Evolutionary conservation across 176 grass and related monocot species (phyloP).

Genomic region (Hordeum vulgare): DNA sequence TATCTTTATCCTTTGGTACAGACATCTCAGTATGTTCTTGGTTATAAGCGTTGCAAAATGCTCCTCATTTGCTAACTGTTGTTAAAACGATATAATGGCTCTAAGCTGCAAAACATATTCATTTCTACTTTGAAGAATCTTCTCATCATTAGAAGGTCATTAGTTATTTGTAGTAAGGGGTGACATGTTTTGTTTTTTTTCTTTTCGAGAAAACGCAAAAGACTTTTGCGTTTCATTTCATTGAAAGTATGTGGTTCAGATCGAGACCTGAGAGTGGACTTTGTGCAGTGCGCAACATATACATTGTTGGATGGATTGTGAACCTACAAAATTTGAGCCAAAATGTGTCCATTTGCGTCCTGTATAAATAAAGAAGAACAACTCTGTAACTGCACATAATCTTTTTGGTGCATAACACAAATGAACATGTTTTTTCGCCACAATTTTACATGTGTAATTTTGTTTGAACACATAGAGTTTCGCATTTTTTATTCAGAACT

Average conservation of each 20-base stretch:
- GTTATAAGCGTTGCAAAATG: neutral
- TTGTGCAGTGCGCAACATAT: neutral
- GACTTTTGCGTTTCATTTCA: no score
- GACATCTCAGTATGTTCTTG: slow-evolving; percentile 13
- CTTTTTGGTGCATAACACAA: neutral
- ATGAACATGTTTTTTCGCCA: neutral
- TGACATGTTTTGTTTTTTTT: neutral
- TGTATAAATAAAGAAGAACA: neutral
- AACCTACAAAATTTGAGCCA: neutral
- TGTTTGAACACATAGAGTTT: neutral
- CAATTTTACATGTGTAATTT: neutral
- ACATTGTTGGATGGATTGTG: neutral
- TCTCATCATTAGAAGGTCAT: neutral
- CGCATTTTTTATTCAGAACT: neutral
- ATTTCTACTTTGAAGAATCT: neutral
- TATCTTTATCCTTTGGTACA: neutral
- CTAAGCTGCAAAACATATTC: neutral
- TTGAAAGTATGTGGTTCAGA: neutral
- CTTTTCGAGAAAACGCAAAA: no score
- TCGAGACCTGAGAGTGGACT: neutral
- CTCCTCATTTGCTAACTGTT: neutral
- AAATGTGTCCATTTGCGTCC: neutral
- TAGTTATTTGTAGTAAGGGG: slow-evolving; percentile 12
- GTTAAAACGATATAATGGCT: neutral
- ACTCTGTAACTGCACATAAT: neutral